A percentile compares a stretch with the other conserved stretches of the same genome.
Evolutionary conservation across 2,329 filamentous ascomycete species (phyloP).

Genomic region (Colletotrichum tropicale): DNA sequence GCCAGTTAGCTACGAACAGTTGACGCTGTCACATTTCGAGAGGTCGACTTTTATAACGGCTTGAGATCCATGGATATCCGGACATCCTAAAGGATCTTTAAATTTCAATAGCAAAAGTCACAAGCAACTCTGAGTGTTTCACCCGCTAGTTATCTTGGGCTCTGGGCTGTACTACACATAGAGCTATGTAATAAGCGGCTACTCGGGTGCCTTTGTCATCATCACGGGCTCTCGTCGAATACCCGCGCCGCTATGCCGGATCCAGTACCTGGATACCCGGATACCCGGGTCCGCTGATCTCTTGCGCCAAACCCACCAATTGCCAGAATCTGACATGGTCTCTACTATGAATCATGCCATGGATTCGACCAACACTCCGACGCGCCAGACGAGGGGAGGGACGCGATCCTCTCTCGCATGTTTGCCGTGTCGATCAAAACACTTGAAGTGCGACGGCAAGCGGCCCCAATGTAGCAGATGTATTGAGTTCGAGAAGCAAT

Average conservation of each 20-base stretch:
- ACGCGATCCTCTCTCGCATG: conserved; percentile 46
- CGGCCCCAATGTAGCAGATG: conserved; percentile 52
- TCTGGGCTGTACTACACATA: background rate
- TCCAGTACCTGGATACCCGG: background rate
- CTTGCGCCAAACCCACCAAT: background rate
- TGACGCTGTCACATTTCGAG: background rate
- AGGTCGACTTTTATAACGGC: background rate
- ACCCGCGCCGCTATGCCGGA: background rate
- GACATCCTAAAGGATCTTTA: background rate
- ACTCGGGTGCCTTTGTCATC: background rate
- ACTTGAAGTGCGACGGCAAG: conserved; percentile 57
- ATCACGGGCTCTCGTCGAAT: background rate
- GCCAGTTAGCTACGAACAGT: background rate
- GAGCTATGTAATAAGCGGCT: background rate
- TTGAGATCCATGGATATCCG: background rate
- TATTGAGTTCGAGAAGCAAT: conserved; percentile 43
- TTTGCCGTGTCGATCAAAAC: conserved; percentile 53
- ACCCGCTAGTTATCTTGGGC: background rate
- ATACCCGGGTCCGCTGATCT: conserved; percentile 10
- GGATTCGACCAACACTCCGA: background rate
- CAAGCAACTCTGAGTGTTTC: background rate
- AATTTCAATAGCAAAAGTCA: background rate
- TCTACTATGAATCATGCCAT: background rate
- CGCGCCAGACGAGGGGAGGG: background rate
- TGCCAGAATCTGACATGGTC: background rate